Percentiles rank a stretch among this genome's conserved stretches.
phyloP scores from a whole-genome alignment of 805 yeast genomes.

The Starmerella khaoyaiensis region DNA sequence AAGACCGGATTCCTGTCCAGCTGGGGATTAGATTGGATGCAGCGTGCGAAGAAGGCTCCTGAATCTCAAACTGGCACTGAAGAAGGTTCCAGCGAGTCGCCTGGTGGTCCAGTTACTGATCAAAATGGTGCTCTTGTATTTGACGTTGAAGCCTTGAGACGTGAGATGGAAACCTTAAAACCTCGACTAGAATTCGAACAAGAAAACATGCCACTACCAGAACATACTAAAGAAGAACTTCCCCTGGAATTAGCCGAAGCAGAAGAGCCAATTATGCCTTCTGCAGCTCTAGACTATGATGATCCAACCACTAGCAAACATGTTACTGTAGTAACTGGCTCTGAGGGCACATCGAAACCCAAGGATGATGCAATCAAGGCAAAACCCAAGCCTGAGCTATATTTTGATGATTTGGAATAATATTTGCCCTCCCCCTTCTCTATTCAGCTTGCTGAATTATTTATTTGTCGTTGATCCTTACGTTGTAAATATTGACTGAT shows the following conservation, averaged over 20 bases:
- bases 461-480: too few species aligned
- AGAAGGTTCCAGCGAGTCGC: constrained; percentile 22
- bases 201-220: constrained; percentile 12
- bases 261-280: constrained; percentile 11
- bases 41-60: constrained; percentile 26
- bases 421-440: not conserved
- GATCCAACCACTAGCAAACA: constrained; percentile 8
- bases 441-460: not conserved
- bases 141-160: constrained; percentile 30
- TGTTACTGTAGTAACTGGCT: too few species aligned
- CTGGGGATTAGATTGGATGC: constrained; percentile 45
- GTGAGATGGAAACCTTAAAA: constrained; percentile 28
- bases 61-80: constrained; percentile 18
- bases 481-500: not conserved
- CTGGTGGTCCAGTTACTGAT: constrained; percentile 23
- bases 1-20: constrained; percentile 28
- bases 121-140: constrained; percentile 20
- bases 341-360: constrained; percentile 5
- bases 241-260: constrained; percentile 12
- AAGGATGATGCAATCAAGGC: not conserved
- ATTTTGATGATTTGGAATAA: constrained; percentile 13
- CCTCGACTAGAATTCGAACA: constrained; percentile 22
- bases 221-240: constrained; percentile 5
- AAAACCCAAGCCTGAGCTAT: constrained; percentile 4
- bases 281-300: constrained; percentile 13